phyloP scores from a whole-genome alignment of 768 basidiomycete species.

The Coprinellus micaceus region DNA sequence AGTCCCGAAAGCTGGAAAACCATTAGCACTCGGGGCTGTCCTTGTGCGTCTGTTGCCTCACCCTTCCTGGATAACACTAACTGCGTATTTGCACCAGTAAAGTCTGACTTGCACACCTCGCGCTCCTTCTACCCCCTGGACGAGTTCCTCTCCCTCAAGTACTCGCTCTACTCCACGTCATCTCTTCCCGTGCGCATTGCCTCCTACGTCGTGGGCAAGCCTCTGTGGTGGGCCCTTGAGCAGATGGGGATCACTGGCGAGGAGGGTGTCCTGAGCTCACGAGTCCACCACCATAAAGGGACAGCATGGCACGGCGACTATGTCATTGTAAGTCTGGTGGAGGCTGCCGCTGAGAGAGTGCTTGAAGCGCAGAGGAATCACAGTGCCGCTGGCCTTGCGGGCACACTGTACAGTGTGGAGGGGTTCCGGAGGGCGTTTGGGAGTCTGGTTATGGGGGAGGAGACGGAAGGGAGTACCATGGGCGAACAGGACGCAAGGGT shows the following conservation, averaged over 20 bases:
- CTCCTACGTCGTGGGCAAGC: slow-evolving; percentile 68
- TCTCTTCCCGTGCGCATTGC: slow-evolving; percentile 70
- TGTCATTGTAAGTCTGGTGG: slow-evolving; percentile 61
- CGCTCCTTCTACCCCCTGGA: slow-evolving; percentile 44
- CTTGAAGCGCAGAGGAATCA: slow-evolving; percentile 39
- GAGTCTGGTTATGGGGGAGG: slow-evolving; percentile 30
- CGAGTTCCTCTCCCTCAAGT: slow-evolving; percentile 51
- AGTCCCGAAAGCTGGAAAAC: slow-evolving; percentile 69
- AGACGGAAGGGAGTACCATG: slow-evolving; percentile 30
- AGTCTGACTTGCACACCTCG: slow-evolving; percentile 60
- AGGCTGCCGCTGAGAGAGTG: slow-evolving; percentile 60
- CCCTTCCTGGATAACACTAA: background rate
- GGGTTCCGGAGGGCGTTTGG: slow-evolving; percentile 62
- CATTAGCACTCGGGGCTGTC: slow-evolving; percentile 65
- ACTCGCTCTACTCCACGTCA: slow-evolving; percentile 65
- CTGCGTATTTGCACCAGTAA: slow-evolving; percentile 41
- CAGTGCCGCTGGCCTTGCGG: slow-evolving; percentile 48
- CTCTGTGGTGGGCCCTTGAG: slow-evolving; percentile 84
- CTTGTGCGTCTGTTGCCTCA: slow-evolving; percentile 53
- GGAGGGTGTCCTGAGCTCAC: slow-evolving; percentile 39
- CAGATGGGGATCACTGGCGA: slow-evolving; percentile 73
- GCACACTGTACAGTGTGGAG: slow-evolving; percentile 57
- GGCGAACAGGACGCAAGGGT: slow-evolving; percentile 64
- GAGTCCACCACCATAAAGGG: slow-evolving; percentile 33
- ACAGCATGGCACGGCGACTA: slow-evolving; percentile 66